Base-by-base conservation (phyloP, 306 rosid species). In the Vigna reflexopilosa region DNA sequence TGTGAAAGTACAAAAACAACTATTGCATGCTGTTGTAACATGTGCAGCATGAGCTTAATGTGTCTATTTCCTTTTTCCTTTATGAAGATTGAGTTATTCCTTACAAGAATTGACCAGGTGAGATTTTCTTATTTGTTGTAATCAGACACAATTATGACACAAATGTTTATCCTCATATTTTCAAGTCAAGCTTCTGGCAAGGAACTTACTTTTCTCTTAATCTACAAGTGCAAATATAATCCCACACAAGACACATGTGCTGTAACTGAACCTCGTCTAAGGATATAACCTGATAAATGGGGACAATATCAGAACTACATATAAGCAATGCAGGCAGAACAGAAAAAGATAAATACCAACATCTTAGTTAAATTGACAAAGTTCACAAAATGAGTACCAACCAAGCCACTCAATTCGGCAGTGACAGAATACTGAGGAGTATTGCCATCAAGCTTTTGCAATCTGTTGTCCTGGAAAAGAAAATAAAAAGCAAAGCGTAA, bases 181-280 rank as follows among this genome's bases (percentile, higher is more conserved):
- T 24, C 26, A 17, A 5, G 26, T 26, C 68, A 42, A 44, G 72
- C 26, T 42, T 61, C 55, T 10, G 44, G 42, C 48, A 79, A 32
- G 28, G 55, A 57, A 86, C 97, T 87, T 83, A 94, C 98, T 80
- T 92, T 59, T 92, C 94, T 78, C 97, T 87, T 74, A 94, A 85
- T 79, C 81, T 89, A 66, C 88, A 89, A 40, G 81, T 88, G 88
- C 86, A 81, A 26, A 94, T 62, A 82, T 87, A 92, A 89, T 94
- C 93, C 90, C 89, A 94, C 42, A 92, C 77, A 76, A 83, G 57
- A 62, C 89, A 83, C 73, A 94, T 81, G 73, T 85, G 95, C 36
- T 81, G 97, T 79, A 94, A 76, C 92, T 94, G 98, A 82, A 82
- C 86, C 83, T 92, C 97, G 59, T 94, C 86, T 75, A 94, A 80